Percentiles rank a stretch among this genome's conserved stretches.
Conservation (phyloP, 2,329 filamentous ascomycete genomes). For the Sporothrix brunneoviolacea region DNA sequence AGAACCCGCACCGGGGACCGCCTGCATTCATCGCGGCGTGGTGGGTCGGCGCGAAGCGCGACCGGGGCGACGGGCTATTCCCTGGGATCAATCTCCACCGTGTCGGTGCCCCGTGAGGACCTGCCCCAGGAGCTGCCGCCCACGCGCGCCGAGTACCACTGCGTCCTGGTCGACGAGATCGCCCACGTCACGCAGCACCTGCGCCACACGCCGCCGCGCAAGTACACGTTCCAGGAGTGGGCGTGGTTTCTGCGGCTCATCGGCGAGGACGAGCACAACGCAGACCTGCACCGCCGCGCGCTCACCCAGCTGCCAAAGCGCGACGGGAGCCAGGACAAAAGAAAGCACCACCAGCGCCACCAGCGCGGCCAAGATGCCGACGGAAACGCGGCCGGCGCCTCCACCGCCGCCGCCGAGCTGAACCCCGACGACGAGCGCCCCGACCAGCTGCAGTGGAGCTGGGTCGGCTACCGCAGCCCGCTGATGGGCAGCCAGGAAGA, state of each 20-base stretch:
- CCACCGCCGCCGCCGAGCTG: not conserved
- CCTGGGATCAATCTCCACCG: not conserved
- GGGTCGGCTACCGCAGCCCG: slow-evolving; percentile 63
- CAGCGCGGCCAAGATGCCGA: not conserved
- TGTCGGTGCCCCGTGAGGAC: slow-evolving; percentile 29
- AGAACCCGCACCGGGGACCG: not conserved
- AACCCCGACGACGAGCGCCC: not conserved
- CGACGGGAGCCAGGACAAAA: not conserved
- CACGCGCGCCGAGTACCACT: slow-evolving; percentile 45
- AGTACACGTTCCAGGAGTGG: slow-evolving; percentile 81
- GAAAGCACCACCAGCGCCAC: not conserved
- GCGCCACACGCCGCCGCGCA: slow-evolving; percentile 48
- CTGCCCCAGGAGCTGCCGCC: slow-evolving; percentile 32
- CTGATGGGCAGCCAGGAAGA: slow-evolving; percentile 63
- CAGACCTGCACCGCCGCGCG: slow-evolving; percentile 42
- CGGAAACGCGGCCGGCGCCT: not conserved
- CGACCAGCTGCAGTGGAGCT: slow-evolving; percentile 52
- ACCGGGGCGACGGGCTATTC: slow-evolving; percentile 10
- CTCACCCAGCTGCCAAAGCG: not conserved
- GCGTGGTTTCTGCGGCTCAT: slow-evolving; percentile 75
- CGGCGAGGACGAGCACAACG: slow-evolving; percentile 53
- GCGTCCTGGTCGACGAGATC: slow-evolving; percentile 68
- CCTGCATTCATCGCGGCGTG: not conserved
- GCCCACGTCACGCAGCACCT: slow-evolving; percentile 58
- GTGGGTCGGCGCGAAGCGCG: not conserved